Evolutionary conservation across 106 monocot species (phyloP), one percentile per base, ranked within the genome.

Genomic region (Ottelia alismoides): DNA sequence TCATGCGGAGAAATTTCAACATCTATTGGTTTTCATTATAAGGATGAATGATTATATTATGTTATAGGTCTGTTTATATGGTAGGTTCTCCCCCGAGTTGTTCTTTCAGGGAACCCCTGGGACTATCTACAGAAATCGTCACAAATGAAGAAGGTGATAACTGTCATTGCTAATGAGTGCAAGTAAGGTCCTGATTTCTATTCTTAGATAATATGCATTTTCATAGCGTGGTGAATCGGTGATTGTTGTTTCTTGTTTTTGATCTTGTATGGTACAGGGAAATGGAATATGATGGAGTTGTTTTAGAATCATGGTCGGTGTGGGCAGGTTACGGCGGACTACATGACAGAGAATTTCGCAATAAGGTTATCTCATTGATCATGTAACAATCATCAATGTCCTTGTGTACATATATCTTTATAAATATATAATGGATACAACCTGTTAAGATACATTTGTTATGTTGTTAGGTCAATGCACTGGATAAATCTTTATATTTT

Each of bases 301-400:
- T 96, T 30, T 79, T 96, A 3, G 96, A 96, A 67, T 96, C 96
- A 0, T 96, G 96, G 96, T 85, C 89, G 57, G 85, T 78, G 56
- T 96, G 96, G 96, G 85, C 81, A 28, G 73, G 57, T 12, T 82
- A 82, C 70, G 89, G 85, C 47, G 76, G 82, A 2, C 43, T 89
- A 28, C 71, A 78, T 59, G 96, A 96, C 54, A 58, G 67, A 23
- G 74, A 65, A 35, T 30, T 75, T 60, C 84, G 82, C 20, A 65
- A 19, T n/a, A 79, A 58, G 88, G 96, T 96, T 72, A 65, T 20
- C n/a, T n/a, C n/a, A n/a, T n/a, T n/a, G n/a, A n/a, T n/a, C n/a
- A n/a, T n/a, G n/a, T n/a, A n/a, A n/a, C n/a, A n/a, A n/a, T n/a
- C n/a, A n/a, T n/a, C n/a, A n/a, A n/a, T n/a, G n/a, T n/a, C n/a